Evolutionary conservation across 495 filamentous ascomycete species (phyloP).

Genomic region (Penicillium canariense): DNA sequence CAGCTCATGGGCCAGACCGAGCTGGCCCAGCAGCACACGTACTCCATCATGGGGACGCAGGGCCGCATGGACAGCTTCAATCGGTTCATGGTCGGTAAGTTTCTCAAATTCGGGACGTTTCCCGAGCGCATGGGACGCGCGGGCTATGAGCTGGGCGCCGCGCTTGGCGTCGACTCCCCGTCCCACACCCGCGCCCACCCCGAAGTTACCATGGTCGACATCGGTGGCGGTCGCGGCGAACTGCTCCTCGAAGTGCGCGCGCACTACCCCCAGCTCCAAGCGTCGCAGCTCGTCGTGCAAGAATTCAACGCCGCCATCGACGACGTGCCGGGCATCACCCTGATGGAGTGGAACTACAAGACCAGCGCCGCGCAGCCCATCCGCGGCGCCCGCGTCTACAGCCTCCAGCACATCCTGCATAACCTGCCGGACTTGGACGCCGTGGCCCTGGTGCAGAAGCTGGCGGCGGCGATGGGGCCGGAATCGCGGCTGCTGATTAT

Average conservation of each 20-base stretch:
- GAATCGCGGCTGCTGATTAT: slow-evolving; percentile 48
- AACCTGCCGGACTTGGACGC: slow-evolving; percentile 42
- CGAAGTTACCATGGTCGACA: slow-evolving; percentile 47
- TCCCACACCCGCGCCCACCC: slow-evolving; percentile 3
- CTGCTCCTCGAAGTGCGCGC: slow-evolving; percentile 46
- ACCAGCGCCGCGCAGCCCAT: slow-evolving; percentile 32
- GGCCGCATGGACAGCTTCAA: slow-evolving; percentile 45
- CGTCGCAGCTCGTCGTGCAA: slow-evolving; percentile 47
- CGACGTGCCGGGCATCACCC: slow-evolving; percentile 22
- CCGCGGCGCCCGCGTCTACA: slow-evolving; percentile 41
- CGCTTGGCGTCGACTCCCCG: slow-evolving; percentile 19
- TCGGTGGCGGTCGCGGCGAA: slow-evolving; percentile 54
- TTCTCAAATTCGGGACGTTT: slow-evolving; percentile 30
- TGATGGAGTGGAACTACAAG: slow-evolving; percentile 40
- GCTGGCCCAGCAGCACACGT: slow-evolving; percentile 33
- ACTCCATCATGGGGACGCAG: slow-evolving; percentile 37
- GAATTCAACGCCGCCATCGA: slow-evolving; percentile 38
- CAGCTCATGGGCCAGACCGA: slow-evolving; percentile 30
- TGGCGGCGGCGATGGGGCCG: slow-evolving; percentile 43
- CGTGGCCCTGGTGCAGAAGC: slow-evolving; percentile 38
- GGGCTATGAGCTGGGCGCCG: slow-evolving; percentile 32
- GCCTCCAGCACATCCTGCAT: slow-evolving; percentile 43
- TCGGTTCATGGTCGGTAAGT: slow-evolving; percentile 42
- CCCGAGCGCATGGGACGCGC: slow-evolving; percentile 26
- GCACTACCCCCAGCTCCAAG: slow-evolving; percentile 36